Conservation (phyloP, 192 early-diverging fungal genomes). For the Coemansia biformis region DNA sequence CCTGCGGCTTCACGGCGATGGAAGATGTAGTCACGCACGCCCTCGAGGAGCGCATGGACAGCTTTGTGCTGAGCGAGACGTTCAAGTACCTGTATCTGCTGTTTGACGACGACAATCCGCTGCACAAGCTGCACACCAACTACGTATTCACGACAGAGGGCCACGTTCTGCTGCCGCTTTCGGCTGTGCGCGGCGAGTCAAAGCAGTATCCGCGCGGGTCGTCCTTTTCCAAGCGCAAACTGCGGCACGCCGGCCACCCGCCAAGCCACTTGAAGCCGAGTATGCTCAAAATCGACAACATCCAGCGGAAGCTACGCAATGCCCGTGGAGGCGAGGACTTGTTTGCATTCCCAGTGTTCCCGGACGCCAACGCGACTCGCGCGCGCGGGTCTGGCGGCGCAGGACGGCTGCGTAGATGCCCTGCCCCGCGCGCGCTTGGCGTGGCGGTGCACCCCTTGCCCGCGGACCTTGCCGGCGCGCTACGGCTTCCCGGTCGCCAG, state of each 20-base stretch:
- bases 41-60: constrained; percentile 88
- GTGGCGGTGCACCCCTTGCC: neutral
- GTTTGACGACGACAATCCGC: constrained; percentile 72
- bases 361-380: neutral
- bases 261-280: constrained; percentile 12
- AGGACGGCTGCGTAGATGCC: constrained; percentile 14
- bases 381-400: neutral
- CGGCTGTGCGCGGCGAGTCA: constrained; percentile 16
- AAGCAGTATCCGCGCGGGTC: constrained; percentile 30
- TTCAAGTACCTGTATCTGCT: constrained; percentile 97
- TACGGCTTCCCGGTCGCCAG: constrained; percentile 1
- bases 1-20: constrained; percentile 79
- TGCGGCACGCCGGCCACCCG: constrained; percentile 19
- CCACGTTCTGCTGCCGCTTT: constrained; percentile 36
- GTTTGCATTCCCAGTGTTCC: constrained; percentile 16
- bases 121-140: constrained; percentile 68
- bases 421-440: constrained; percentile 9
- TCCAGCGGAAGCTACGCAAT: constrained; percentile 13
- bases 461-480: neutral
- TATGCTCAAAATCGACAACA: constrained; percentile 22
- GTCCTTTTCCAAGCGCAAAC: constrained; percentile 26
- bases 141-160: constrained; percentile 85
- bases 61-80: constrained; percentile 89
- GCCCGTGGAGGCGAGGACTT: constrained; percentile 14
- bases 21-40: constrained; percentile 57